phyloP scores from a whole-genome alignment of 176 grass and related monocot species.

The Puya raimondii region DNA sequence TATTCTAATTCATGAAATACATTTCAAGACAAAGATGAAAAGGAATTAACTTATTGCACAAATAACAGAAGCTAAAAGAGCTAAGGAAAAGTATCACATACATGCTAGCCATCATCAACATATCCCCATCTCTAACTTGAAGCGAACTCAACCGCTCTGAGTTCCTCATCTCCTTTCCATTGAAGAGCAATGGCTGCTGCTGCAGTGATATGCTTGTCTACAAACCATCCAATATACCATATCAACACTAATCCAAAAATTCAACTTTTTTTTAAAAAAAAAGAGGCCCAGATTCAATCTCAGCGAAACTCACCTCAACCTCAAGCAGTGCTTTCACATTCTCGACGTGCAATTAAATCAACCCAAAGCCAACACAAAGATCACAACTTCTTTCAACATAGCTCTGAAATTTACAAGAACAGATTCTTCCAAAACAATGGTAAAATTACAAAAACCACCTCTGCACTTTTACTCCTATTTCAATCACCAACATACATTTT shows the following conservation, averaged over 20 bases:
- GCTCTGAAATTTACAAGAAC: not conserved
- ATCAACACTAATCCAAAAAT: slow-evolving; percentile 34
- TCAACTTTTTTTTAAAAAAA: not conserved
- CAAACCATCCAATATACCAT: slow-evolving; percentile 1
- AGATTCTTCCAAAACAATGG: too few species aligned
- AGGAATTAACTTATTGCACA: not conserved
- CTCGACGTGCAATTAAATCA: slow-evolving; percentile 50
- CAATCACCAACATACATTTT: too few species aligned
- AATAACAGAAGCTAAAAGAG: not conserved
- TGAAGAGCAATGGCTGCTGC: slow-evolving; percentile 71
- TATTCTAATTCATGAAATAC: not conserved
- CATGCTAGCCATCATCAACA: slow-evolving; percentile 64
- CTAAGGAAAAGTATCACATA: not conserved
- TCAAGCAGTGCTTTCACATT: slow-evolving; percentile 94
- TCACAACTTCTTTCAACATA: not conserved
- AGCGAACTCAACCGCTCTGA: slow-evolving; percentile 47
- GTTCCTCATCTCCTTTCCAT: slow-evolving; percentile 91
- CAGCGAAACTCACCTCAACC: slow-evolving; percentile 60
- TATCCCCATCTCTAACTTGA: slow-evolving; percentile 66
- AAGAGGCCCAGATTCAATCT: not conserved
- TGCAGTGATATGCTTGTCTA: slow-evolving; percentile 52
- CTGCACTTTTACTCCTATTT: too few species aligned
- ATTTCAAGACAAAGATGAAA: slow-evolving; percentile 6
- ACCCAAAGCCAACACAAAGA: slow-evolving; percentile 3
- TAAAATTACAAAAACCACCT: too few species aligned